A percentile compares a stretch with the other conserved stretches of the same genome.
Evolutionary conservation across 805 yeast species (phyloP).

Genomic region (Candida glaebosa): DNA sequence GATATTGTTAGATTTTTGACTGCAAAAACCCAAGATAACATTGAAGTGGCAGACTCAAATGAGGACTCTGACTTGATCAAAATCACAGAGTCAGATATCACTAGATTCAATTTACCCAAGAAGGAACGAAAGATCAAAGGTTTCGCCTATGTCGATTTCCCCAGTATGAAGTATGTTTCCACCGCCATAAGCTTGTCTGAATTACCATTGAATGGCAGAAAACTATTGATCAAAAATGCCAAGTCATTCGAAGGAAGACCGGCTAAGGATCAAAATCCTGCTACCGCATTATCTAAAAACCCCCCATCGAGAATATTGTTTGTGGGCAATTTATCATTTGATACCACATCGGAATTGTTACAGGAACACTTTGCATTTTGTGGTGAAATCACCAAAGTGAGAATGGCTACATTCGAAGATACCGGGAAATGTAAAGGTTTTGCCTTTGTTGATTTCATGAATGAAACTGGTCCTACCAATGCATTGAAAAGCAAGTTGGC

Average conservation of each 20-base stretch:
- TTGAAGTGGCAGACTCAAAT: slow-evolving; percentile 13
- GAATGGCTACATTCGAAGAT: slow-evolving; percentile 99
- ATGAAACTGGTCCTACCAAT: slow-evolving; percentile 74
- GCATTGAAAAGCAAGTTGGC: slow-evolving; percentile 75
- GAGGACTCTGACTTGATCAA: slow-evolving; percentile 21
- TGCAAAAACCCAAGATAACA: slow-evolving; percentile 48
- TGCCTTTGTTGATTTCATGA: slow-evolving; percentile 84
- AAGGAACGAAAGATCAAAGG: slow-evolving; percentile 71
- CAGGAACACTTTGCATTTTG: slow-evolving; percentile 85
- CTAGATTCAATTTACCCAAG: slow-evolving; percentile 79
- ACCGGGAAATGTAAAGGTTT: slow-evolving; percentile 96
- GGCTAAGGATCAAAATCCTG: slow-evolving; percentile 31
- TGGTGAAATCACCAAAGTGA: slow-evolving; percentile 76
- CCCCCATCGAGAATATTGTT: slow-evolving; percentile 88
- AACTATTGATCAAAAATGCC: slow-evolving; percentile 77
- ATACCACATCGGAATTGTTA: slow-evolving; percentile 76
- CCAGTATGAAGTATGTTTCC: slow-evolving; percentile 53
- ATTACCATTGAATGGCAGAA: slow-evolving; percentile 73
- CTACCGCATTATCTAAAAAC: slow-evolving; percentile 53
- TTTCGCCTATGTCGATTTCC: slow-evolving; percentile 87
- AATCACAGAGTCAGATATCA: slow-evolving; percentile 56
- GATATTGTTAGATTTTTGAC: slow-evolving; percentile 65
- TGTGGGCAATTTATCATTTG: slow-evolving; percentile 91
- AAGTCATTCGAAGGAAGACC: slow-evolving; percentile 88
- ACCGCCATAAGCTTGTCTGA: slow-evolving; percentile 70